Evolutionary conservation across 192 early-diverging fungal genomes (phyloP).

Genomic region (Backusella circina): DNA sequence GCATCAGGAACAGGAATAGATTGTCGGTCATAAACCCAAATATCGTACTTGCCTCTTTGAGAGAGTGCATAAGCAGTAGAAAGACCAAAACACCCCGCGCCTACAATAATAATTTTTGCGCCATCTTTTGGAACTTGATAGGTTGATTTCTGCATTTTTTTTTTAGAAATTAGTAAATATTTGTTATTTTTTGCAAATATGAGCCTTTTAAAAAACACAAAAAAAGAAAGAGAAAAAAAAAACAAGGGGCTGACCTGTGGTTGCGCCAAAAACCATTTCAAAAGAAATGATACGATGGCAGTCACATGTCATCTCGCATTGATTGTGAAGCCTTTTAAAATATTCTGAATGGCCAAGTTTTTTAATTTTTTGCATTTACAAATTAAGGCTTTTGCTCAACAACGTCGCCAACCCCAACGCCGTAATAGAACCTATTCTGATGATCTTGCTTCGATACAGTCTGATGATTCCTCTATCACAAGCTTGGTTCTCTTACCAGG

Average conservation of each 20-base stretch:
- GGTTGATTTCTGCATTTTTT: neutral
- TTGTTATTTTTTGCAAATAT: neutral
- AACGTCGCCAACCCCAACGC: constrained; percentile 16
- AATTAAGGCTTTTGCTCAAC: constrained; percentile 31
- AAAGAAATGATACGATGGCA: neutral
- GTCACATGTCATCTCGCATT: constrained; percentile 2
- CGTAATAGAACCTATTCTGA: neutral
- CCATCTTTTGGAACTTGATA: constrained; percentile 10
- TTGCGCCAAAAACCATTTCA: neutral
- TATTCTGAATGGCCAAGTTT: neutral
- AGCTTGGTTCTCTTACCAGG: neutral
- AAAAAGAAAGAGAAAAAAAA: neutral
- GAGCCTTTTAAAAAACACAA: neutral
- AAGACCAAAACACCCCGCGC: constrained; percentile 36
- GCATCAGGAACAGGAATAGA: constrained; percentile 32
- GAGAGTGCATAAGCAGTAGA: constrained; percentile 32
- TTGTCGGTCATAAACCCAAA: constrained; percentile 30
- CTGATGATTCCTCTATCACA: neutral
- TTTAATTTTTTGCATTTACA: neutral
- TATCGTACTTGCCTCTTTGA: constrained; percentile 16
- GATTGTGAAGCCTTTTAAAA: neutral
- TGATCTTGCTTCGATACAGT: neutral
- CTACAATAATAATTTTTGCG: constrained; percentile 36
- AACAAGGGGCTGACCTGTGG: neutral
- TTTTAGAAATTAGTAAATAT: neutral